Base-by-base conservation (phyloP, 495 filamentous ascomycete genomes). In the Penicillium dipodomyicola region DNA sequence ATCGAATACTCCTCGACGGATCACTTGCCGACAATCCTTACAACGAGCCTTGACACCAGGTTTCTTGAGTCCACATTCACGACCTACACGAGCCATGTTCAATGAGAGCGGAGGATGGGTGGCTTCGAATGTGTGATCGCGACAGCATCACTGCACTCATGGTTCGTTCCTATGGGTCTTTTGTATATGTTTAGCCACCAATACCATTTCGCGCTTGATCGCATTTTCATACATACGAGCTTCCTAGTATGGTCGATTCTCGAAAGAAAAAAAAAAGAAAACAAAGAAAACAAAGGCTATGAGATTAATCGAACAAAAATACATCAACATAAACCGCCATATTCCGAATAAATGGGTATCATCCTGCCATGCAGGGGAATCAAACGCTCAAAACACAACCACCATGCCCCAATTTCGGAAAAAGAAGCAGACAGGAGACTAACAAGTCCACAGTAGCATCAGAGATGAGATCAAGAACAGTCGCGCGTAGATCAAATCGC, bases 61-160 rank as follows among this genome's bases (percentile, higher is more conserved):
- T 39, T 41, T 49, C 45, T 47, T 53, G 41, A 35, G 46, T 60
- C 48, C 52, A 51, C 37, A 57, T 68, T 57, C 30, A 73, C 66
- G 72, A 75, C 57, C 62, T 67, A 61, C 61, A 74, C 65, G 70
- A 74, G 65, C 65, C 54, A 75, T 59, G 55, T 58, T 46, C 56
- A 57, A 61, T 49, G 42, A 65, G 49, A 59, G 48, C 47, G 52
- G 41, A 55, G 53, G 45, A 49, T 45, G 49, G 40, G 35, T 51
- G 42, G 49, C 44, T 48, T 48, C 6, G 23, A 49, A 40, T 52
- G 9, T 30, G 42, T 47, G 52, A 45, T 54, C 42, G 41, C 19
- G 27, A 15, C 41, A 45, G 41, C 52, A 54, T 45, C 33, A 58
- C 47, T 29, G 10, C 19, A 22, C 29, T 30, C 48, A 51, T 52